Evolutionary conservation across 192 early-diverging fungal species (phyloP), one percentile per base, ranked within the genome.

Genomic region (Phycomyces blakesleeanus): DNA sequence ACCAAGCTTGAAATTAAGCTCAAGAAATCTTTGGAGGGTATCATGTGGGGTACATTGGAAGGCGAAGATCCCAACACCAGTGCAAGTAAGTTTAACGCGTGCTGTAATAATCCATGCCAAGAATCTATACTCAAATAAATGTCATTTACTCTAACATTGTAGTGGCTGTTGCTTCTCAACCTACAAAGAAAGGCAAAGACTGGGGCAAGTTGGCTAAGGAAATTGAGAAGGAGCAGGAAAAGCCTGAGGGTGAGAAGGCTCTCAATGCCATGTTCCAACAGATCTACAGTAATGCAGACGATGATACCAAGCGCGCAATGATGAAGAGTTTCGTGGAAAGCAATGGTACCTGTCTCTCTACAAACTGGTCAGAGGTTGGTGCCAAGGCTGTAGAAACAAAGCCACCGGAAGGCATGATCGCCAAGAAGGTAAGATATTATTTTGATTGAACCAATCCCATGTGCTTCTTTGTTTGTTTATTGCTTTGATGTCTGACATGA

Each of bases 321-420:
- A 88, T 97, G 84, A 99, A 99, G 81, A 93, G 91, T 70, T 99
- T 91, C 73, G 81, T 88, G 5, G 97, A 99, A 73, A 92, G 89
- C 75, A 93, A 93, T 57, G 97, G 97, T 24, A 99, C 97, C 0
- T 85, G 85, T 54, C 79, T 99, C 38, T 90, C 87, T 57, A 99
- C 96, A 29, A 96, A 99, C 73, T 99, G 96, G 96, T 80, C 77
- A 29, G 93, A 95, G 76, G 94, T 99, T 42, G 81, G 84, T 25
- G 87, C 90, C 76, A 85, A 84, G 55, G 75, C 77, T 11, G 94
- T 96, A 14, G 92, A 96, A 76, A 87, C 88, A 14, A 84, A 88
- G 61, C 93, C 97, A 20, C 97, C 97, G 9, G 91, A 92, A 34
- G 95, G 94, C 55, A 93, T 97, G 84, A 72, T 87, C 6, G 94